phyloP scores from a whole-genome alignment of 140 eudicot species.

The Erigeron philadelphicus region DNA sequence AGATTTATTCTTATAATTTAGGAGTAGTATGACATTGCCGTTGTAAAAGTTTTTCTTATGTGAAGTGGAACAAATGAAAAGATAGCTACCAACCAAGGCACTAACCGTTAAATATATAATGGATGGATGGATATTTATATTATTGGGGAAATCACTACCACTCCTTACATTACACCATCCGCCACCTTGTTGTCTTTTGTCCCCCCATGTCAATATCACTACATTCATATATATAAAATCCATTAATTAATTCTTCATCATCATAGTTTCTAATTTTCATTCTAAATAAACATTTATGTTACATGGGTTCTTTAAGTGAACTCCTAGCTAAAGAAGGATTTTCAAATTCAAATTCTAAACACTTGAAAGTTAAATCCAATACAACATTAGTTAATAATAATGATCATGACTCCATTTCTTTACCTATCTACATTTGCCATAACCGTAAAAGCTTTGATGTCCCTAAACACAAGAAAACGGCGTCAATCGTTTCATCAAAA shows the following conservation, averaged over 20 bases:
- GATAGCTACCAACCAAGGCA: too few relatives aligned
- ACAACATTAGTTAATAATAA: conserved; percentile 18
- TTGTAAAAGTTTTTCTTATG: too few relatives aligned
- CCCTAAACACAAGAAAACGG: conserved; percentile 25
- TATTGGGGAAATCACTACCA: background rate
- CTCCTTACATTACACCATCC: background rate
- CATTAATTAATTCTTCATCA: background rate
- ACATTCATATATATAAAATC: background rate
- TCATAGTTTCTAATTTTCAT: background rate
- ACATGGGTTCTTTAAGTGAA: conserved; percentile 29
- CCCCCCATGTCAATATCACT: background rate
- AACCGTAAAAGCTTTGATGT: conserved; percentile 45
- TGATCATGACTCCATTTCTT: conserved; percentile 41
- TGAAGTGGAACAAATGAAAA: too few relatives aligned
- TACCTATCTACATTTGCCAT: conserved; percentile 69
- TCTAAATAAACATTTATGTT: background rate
- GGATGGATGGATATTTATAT: too few relatives aligned
- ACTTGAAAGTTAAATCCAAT: conserved; percentile 31
- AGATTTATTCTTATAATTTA: too few relatives aligned
- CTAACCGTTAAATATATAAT: too few relatives aligned
- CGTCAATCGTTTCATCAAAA: conserved; percentile 37
- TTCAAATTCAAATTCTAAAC: background rate
- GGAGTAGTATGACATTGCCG: too few relatives aligned
- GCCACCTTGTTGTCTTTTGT: background rate
- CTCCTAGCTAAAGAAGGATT: conserved; percentile 37